phyloP scores from a whole-genome alignment of 2,329 filamentous ascomycete genomes.

The Fusarium zealandicum region DNA sequence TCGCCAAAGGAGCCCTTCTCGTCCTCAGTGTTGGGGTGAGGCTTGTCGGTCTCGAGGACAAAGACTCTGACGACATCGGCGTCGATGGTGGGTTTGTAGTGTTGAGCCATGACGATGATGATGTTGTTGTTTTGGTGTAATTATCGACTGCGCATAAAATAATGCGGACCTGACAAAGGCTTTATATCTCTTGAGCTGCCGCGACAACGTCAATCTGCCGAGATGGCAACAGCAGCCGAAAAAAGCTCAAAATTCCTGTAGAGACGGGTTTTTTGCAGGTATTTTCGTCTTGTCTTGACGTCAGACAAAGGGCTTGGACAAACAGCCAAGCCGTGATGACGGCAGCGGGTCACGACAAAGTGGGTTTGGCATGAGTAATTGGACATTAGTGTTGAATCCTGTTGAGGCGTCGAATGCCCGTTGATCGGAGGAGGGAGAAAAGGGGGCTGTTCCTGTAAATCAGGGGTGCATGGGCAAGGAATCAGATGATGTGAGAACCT shows the following conservation, averaged over 20 bases:
- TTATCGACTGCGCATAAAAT: neutral
- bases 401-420: neutral
- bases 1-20: slow-evolving; percentile 62
- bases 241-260: neutral
- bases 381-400: neutral
- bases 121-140: neutral
- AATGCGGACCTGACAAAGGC: neutral
- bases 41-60: slow-evolving; percentile 65
- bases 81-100: slow-evolving; percentile 39
- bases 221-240: neutral
- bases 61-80: slow-evolving; percentile 49
- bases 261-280: neutral
- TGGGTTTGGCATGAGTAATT: slow-evolving; percentile 13
- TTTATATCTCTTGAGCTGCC: neutral
- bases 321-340: slow-evolving; percentile 32
- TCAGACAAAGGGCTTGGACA: slow-evolving; percentile 11
- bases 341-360: slow-evolving; percentile 31
- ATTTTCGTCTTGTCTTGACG: slow-evolving; percentile 19
- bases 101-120: slow-evolving; percentile 37
- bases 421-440: neutral
- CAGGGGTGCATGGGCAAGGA: slow-evolving; percentile 9
- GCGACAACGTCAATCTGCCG: neutral
- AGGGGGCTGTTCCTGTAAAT: slow-evolving; percentile 24
- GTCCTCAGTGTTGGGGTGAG: slow-evolving; percentile 58
- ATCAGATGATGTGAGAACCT: neutral